Evolutionary conservation across 177 flowering plant species (phyloP), one percentile per base, ranked within the genome.

Genomic region (Telopea speciosissima): DNA sequence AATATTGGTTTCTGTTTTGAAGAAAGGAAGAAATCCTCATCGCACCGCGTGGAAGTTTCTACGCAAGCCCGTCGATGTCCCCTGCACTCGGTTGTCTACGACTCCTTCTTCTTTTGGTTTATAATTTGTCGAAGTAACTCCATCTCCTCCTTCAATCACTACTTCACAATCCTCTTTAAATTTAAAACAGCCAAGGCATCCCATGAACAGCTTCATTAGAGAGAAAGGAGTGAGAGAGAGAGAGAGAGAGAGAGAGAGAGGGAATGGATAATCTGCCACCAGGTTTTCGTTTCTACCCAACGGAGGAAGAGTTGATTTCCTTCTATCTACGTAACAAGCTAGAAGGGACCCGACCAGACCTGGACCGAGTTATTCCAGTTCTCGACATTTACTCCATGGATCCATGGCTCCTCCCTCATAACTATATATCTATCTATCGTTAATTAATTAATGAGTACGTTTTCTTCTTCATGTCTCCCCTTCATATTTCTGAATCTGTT

Each of bases 371-470:
- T 9, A 89, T 90, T 24, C 89, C 90, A 0, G 78, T 76, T 22
- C 33, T 88, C 40, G 76, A 83, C 81, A 80, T 91, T 56, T 88
- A 75, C 68, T 64, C 72, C 8, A 65, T 75, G 12, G 87, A 91
- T 69, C 97, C 97, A 23, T 81, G 80, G 84, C 74, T 85, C 3
- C 89, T 91, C 23, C 93, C 93, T 63, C n/a, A 93, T 90, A 62
- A 44, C 70, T 3, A 23, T 13, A 67, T 24, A 22, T 62, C 63
- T n/a, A n/a, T n/a, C n/a, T n/a, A n/a, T n/a, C n/a, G n/a, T n/a
- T n/a, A n/a, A n/a, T n/a, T n/a, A n/a, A n/a, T n/a, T n/a, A n/a
- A n/a, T n/a, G n/a, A n/a, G n/a, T n/a, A n/a, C n/a, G n/a, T n/a
- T n/a, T n/a, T n/a, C n/a, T n/a, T n/a, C n/a, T n/a, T n/a, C n/a